phyloP scores from a whole-genome alignment of 2,329 filamentous ascomycete genomes.

The Leptographium galeiforme region DNA sequence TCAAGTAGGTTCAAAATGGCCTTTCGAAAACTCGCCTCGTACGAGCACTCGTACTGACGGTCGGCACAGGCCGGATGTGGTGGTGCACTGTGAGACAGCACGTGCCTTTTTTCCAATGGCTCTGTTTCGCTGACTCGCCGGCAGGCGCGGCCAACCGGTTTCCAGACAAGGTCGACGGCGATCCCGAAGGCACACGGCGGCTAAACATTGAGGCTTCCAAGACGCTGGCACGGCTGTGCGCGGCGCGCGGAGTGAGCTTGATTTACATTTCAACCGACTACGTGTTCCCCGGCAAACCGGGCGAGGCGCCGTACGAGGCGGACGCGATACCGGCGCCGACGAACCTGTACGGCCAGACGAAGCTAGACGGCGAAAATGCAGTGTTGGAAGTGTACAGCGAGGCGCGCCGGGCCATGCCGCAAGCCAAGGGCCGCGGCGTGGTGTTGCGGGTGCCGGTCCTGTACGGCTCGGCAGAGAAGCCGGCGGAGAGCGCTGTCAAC shows the following conservation, averaged over 20 bases:
- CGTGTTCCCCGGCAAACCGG: slow-evolving; percentile 58
- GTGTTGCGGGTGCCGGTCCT: slow-evolving; percentile 72
- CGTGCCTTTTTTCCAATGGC: neutral
- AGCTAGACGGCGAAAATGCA: slow-evolving; percentile 46
- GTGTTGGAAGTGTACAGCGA: slow-evolving; percentile 48
- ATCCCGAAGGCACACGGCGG: slow-evolving; percentile 60
- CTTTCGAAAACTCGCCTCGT: neutral
- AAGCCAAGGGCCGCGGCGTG: slow-evolving; percentile 42
- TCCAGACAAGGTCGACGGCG: slow-evolving; percentile 70
- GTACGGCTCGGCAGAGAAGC: slow-evolving; percentile 61
- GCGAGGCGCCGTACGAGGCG: slow-evolving; percentile 72
- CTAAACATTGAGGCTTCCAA: slow-evolving; percentile 64
- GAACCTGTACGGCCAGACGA: slow-evolving; percentile 59
- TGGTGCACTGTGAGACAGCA: slow-evolving; percentile 69
- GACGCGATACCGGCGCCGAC: slow-evolving; percentile 52
- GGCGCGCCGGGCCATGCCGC: slow-evolving; percentile 11
- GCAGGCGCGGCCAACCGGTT: slow-evolving; percentile 66
- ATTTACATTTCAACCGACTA: slow-evolving; percentile 78
- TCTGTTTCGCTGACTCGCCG: neutral
- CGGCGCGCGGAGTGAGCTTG: slow-evolving; percentile 45
- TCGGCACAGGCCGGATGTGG: slow-evolving; percentile 49
- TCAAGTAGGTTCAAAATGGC: slow-evolving; percentile 28
- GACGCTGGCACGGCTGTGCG: slow-evolving; percentile 52
- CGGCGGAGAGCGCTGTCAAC: slow-evolving; percentile 72
- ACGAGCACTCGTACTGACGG: neutral